Base-by-base conservation (phyloP, 495 filamentous ascomycete genomes). In the Daldinia caldariorum region DNA sequence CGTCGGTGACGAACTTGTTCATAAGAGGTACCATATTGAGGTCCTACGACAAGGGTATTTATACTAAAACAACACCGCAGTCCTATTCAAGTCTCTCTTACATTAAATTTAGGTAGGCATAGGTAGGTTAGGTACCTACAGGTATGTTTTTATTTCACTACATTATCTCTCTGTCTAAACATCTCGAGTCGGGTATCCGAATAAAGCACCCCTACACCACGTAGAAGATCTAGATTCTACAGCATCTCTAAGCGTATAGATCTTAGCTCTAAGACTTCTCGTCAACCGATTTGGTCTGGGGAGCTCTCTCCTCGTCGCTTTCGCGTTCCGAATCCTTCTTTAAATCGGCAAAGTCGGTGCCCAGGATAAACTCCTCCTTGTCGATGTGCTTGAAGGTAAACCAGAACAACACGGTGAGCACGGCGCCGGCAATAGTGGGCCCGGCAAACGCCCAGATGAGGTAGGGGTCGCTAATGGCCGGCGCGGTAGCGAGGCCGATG, bases 401-500 rank as follows among this genome's bases (percentile, higher is more conserved):
- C 73, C 78, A 87, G 66, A 87, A 87, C 9, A 77, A 35, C 31
- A 78, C 69, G 3, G 84, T 81, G 6, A 79, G 47, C 20, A 79
- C 61, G n/a, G 60, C 75, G 6, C 83, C 82, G 20, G 74, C 78
- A 43, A 83, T 85, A 3, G 84, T 77, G 3, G 79, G 83, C 8
- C 71, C 85, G 53, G 78, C 79, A 66, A 86, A 89, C 63, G 84
- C 84, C 79, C 82, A 86, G 10, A 85, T 79, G 31, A 89, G 77
- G 22, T 85, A 85, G 0, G 89, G 89, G 66, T 92, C 88, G 45
- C 81, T 77, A 13, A 88, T 83, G 1, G 85, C 83, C 0, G 86
- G 86, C 12, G 86, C 74, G 49, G 85, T 76, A n/a, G 86, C 85
- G 58, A 87, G 83, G 8, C 85, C 86, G 16, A 89, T 76, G 26